These are phyloP conservation scores for Pisolithus thermaeus DNA, from an alignment of 1,284 basidiomycete species.

Conservation along the genomic window DNA sequence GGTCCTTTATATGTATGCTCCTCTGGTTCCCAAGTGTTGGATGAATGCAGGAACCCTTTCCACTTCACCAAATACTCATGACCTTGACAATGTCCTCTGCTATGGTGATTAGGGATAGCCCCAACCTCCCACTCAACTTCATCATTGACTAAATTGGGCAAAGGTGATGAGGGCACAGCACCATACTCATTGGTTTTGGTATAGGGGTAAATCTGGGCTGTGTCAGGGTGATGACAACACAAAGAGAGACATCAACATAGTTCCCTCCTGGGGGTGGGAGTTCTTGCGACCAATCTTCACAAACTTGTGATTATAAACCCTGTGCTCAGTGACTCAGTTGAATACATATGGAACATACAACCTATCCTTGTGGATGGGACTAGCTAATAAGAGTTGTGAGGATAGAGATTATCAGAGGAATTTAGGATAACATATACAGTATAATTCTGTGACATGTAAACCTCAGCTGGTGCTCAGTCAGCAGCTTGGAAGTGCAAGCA, in stretches of 20 bases:
- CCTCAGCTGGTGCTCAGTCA: too few relatives aligned
- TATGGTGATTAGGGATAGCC: too few relatives aligned
- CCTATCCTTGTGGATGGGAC: not conserved
- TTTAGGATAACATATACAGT: constrained; percentile 7
- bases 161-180: too few relatives aligned
- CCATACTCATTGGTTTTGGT: too few relatives aligned
- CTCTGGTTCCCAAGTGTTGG: not conserved
- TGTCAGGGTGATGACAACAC: not conserved
- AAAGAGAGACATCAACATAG: not conserved
- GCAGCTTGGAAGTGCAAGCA: too few relatives aligned
- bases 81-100: too few relatives aligned
- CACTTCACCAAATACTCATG: too few relatives aligned
- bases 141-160: too few relatives aligned
- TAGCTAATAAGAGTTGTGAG: not conserved
- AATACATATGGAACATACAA: not conserved
- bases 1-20: too few relatives aligned
- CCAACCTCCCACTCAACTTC: too few relatives aligned
- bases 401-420: not conserved
- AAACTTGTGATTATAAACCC: not conserved
- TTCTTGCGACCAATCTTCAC: not conserved
- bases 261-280: not conserved
- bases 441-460: too few relatives aligned
- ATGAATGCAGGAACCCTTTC: not conserved
- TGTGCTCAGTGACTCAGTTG: not conserved
- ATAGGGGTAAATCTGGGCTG: too few relatives aligned